Conservation (phyloP, 2,329 filamentous ascomycete genomes). For the Xylariaceae sp. region DNA sequence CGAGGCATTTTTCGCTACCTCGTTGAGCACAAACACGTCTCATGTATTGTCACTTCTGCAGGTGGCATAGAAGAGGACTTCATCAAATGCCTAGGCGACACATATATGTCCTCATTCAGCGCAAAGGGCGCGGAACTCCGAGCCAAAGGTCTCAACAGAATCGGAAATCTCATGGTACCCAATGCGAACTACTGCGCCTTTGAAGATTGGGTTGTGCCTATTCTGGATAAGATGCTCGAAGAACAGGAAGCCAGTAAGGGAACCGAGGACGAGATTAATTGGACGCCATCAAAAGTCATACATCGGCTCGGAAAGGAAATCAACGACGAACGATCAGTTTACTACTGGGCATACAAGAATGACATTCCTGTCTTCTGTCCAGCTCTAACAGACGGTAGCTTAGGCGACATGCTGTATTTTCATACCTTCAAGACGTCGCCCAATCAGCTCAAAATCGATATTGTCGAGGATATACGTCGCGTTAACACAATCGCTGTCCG, state of each 20-base stretch:
- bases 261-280: constrained; percentile 65
- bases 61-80: constrained; percentile 96
- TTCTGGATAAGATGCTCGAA: constrained; percentile 87
- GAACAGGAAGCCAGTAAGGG: constrained; percentile 82
- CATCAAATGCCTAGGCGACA: constrained; percentile 95
- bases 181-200: constrained; percentile 98
- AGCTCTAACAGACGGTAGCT: constrained; percentile 86
- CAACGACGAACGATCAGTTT: constrained; percentile 84
- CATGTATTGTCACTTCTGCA: constrained; percentile 89
- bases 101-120: constrained; percentile 85
- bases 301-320: constrained; percentile 88
- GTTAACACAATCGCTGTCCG: constrained; percentile 90
- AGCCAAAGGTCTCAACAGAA: constrained; percentile 84
- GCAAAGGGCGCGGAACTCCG: constrained; percentile 74
- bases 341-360: constrained; percentile 98
- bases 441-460: constrained; percentile 76
- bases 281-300: constrained; percentile 94
- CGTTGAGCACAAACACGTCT: constrained; percentile 87
- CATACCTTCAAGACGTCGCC: constrained; percentile 92
- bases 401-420: constrained; percentile 98
- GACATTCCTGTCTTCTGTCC: constrained; percentile 96
- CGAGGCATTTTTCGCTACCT: constrained; percentile 89
- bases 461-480: constrained; percentile 86
- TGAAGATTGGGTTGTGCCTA: constrained; percentile 95
- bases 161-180: constrained; percentile 91